A percentile compares a stretch with the other conserved stretches of the same genome.
These are phyloP conservation scores for Fusarium aywerte DNA, from an alignment of 2,329 filamentous ascomycete genomes.

Conservation along the genomic window DNA sequence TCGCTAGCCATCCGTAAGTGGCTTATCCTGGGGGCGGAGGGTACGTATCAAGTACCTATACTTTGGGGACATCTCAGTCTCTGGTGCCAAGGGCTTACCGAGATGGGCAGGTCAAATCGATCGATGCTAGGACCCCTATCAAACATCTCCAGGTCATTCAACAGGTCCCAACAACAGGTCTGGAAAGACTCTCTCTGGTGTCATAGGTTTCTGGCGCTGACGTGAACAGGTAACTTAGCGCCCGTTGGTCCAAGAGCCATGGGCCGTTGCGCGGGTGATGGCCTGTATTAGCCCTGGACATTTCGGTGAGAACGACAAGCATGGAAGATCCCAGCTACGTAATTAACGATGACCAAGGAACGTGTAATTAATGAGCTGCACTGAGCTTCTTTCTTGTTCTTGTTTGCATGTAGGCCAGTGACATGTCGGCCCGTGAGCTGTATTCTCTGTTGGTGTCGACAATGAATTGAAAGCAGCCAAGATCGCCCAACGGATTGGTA, in stretches of 20 bases:
- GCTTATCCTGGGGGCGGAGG: conserved; percentile 28
- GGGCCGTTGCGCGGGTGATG: conserved; percentile 34
- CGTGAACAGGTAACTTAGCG: conserved; percentile 2
- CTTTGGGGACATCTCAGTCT: neutral
- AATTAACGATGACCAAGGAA: conserved; percentile 11
- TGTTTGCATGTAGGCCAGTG: conserved; percentile 5
- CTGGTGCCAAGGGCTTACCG: conserved; percentile 25
- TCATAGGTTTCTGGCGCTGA: conserved; percentile 19
- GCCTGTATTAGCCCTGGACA: conserved; percentile 15
- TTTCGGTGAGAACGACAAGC: conserved; percentile 13
- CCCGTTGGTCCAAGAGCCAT: conserved; percentile 22
- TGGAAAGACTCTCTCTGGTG: neutral
- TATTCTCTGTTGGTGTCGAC: conserved; percentile 5
- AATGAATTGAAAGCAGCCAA: neutral
- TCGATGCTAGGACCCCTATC: conserved; percentile 24
- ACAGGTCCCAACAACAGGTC: neutral
- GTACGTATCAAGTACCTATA: conserved; percentile 21
- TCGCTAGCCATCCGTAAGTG: conserved; percentile 27
- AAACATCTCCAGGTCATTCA: conserved; percentile 7
- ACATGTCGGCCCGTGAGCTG: neutral
- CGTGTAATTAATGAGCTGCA: neutral
- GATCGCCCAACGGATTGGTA: conserved; percentile 31
- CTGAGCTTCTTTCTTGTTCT: neutral
- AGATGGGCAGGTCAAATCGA: conserved; percentile 36
- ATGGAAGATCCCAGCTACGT: conserved; percentile 11